Conservation (phyloP, 2,329 filamentous ascomycete species). For the Colletotrichum orchidophilum region DNA sequence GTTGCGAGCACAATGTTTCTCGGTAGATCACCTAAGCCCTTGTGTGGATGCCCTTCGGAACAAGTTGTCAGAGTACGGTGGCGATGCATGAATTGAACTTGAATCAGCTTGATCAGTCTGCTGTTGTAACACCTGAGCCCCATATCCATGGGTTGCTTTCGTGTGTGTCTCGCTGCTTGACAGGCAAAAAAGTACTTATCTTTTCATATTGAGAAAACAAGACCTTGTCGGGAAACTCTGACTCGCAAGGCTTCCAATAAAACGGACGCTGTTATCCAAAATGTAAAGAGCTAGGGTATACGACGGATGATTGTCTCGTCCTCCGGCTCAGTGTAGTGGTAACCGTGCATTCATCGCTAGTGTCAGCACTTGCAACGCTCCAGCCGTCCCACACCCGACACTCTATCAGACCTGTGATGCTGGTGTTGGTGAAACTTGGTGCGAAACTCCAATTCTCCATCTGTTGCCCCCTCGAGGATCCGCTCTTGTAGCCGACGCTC, state of each 20-base stretch:
- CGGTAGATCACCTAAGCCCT: too few relatives aligned
- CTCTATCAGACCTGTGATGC: neutral
- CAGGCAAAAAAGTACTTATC: neutral
- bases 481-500: neutral
- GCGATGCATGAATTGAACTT: neutral
- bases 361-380: neutral
- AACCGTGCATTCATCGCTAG: neutral
- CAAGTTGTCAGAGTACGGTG: too few relatives aligned
- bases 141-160: too few relatives aligned
- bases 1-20: too few relatives aligned
- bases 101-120: neutral
- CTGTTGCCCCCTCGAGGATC: neutral
- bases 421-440: slow-evolving; percentile 16
- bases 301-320: neutral
- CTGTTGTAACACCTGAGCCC: neutral
- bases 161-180: neutral
- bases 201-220: neutral
- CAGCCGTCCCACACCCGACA: neutral
- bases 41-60: too few relatives aligned
- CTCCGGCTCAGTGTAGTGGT: neutral
- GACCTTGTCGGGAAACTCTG: neutral
- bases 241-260: neutral
- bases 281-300: neutral
- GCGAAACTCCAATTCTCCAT: slow-evolving; percentile 23
- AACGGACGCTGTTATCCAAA: neutral